Evolutionary conservation across 352 stramenopile genomes (phyloP), one percentile per base, ranked within the genome.

Genomic region (Globisporangium acanthophoron): DNA sequence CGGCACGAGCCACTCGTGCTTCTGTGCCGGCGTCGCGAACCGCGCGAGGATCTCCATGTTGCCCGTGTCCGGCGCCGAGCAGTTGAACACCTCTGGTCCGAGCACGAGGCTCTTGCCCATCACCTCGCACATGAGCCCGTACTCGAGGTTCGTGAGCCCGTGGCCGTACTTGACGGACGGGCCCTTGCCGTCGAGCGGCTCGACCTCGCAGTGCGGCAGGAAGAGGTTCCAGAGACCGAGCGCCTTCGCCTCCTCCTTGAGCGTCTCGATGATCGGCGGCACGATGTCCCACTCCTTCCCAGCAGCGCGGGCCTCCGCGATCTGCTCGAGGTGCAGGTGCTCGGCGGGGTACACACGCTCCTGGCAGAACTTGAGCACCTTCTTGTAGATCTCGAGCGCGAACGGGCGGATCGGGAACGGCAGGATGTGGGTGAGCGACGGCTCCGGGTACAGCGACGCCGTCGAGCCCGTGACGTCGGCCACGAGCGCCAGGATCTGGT

Each of bases 31-130:
- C 0, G 88, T 98, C 47, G 87, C 96, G 63, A 97, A 98, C 50
- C 78, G 80, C 31, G 94, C 75, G n/a, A 99, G 73, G 35, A 99
- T 96, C 73, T 99, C 96, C 97, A 99, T 99, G 78, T 99, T 99
- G 41, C 96, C 97, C 8, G 96, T 99, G 70, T 99, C 96, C 0
- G 96, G 96, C 8, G 96, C 96, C 48, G 82, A 91, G 76, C 95
- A 99, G 78, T 99, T 99, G 72, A 97, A 99, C 5, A 97, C 91
- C 66, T 98, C 93, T 6, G 96, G 87, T 2, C 87, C 94, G 16
- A 98, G 54, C 31, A 97, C 60, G 2, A 94, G 66, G 6, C 84
- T 95, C 16, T 79, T 74, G 33, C 96, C 97, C 93, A 98, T 98
- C 15, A 97, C 71, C 70, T 99, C 96, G 44, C 93, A 98, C 70